phyloP scores from a whole-genome alignment of 148 eudicot genomes.

The Fagopyrum tataricum region DNA sequence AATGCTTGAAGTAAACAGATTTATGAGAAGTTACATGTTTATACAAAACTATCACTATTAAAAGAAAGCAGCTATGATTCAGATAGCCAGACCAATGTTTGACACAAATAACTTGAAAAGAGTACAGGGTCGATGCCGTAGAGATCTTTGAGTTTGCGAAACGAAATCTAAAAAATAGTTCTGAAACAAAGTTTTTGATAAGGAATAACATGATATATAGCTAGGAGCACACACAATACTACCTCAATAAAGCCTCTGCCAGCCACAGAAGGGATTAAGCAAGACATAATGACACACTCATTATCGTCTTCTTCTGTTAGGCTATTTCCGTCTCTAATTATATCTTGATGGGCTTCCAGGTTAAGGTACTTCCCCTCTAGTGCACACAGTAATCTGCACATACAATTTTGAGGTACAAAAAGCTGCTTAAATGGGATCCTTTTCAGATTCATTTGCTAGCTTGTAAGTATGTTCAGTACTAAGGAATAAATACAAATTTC shows the following conservation, averaged over 20 bases:
- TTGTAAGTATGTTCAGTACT: background rate
- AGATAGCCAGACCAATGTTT: too few species aligned
- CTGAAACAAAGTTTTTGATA: too few species aligned
- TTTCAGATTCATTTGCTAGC: background rate
- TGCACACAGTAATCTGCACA: slow-evolving; percentile 68
- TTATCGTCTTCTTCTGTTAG: slow-evolving; percentile 28
- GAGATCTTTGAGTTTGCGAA: too few species aligned
- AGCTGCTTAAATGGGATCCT: background rate
- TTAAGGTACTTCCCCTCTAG: slow-evolving; percentile 71
- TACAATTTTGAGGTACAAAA: background rate
- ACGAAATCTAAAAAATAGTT: too few species aligned
- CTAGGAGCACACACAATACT: background rate
- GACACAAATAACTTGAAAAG: too few species aligned
- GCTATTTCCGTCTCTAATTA: slow-evolving; percentile 24
- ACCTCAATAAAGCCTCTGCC: slow-evolving; percentile 98
- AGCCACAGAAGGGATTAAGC: slow-evolving; percentile 46
- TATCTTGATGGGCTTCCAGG: slow-evolving; percentile 39
- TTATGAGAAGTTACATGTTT: too few species aligned
- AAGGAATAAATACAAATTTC: background rate
- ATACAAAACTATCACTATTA: background rate
- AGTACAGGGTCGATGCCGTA: too few species aligned
- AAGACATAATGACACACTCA: slow-evolving; percentile 50
- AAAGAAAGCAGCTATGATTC: background rate
- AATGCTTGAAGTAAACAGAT: background rate
- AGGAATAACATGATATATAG: background rate